Percentiles rank a stretch among this genome's conserved stretches.
Conservation (phyloP, 202 grass and related monocot species). For the Dendrocalamus latiflorus region DNA sequence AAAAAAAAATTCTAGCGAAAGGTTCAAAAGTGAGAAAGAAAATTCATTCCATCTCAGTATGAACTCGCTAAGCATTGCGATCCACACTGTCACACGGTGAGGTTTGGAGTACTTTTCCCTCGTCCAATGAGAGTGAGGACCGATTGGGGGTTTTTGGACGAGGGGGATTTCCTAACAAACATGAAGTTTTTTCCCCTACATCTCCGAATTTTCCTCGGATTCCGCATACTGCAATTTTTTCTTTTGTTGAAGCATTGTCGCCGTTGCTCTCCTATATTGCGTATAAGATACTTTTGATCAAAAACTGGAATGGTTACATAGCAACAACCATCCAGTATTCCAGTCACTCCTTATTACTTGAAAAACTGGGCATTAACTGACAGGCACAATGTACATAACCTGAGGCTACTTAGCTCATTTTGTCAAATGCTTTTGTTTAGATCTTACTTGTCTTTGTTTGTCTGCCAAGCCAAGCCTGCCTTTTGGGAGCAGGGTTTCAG, state of each 20-base stretch:
- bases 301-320: too few relatives aligned
- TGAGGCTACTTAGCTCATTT: neutral
- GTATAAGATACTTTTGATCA: too few relatives aligned
- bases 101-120: too few relatives aligned
- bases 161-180: neutral
- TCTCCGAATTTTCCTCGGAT: neutral
- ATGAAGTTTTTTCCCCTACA: neutral
- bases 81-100: neutral
- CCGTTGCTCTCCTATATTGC: neutral
- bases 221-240: neutral
- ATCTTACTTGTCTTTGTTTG: neutral
- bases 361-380: neutral
- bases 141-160: too few relatives aligned
- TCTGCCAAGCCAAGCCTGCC: neutral
- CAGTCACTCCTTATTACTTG: neutral
- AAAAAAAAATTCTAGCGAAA: neutral
- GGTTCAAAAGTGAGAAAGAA: too few relatives aligned
- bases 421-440: neutral
- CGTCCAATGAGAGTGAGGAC: neutral
- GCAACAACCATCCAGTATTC: neutral
- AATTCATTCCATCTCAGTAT: too few relatives aligned
- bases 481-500: neutral
- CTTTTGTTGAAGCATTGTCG: neutral
- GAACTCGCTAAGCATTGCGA: neutral
- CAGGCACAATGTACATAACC: slow-evolving; percentile 19